phyloP scores from a whole-genome alignment of 2,329 filamentous ascomycete genomes.

The Talaromyces sp. region DNA sequence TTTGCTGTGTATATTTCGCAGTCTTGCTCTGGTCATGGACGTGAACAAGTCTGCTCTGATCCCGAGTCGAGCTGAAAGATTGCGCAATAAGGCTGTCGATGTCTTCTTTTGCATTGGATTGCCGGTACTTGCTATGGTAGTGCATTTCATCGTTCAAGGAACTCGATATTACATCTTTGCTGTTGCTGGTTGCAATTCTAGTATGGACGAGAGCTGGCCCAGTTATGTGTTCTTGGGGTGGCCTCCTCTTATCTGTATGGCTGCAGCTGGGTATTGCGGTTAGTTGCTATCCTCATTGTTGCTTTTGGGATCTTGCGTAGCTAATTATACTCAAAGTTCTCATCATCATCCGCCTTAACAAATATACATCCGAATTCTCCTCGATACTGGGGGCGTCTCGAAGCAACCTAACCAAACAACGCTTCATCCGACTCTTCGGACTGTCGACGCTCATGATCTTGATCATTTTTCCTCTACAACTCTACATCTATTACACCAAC shows the following conservation, averaged over 20 bases:
- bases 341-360: constrained; percentile 57
- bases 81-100: constrained; percentile 49
- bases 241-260: constrained; percentile 52
- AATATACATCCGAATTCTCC: constrained; percentile 57
- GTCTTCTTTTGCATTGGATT: constrained; percentile 54
- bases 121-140: constrained; percentile 53
- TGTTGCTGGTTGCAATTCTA: constrained; percentile 57
- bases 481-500: constrained; percentile 50
- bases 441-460: constrained; percentile 54
- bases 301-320: not conserved
- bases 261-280: constrained; percentile 58
- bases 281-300: constrained; percentile 25
- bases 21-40: constrained; percentile 59
- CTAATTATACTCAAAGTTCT: constrained; percentile 44
- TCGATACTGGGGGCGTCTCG: constrained; percentile 51
- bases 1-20: constrained; percentile 57
- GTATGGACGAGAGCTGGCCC: constrained; percentile 56
- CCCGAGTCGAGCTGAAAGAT: constrained; percentile 48
- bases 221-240: constrained; percentile 55
- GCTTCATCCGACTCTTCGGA: constrained; percentile 55
- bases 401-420: constrained; percentile 54
- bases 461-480: constrained; percentile 52
- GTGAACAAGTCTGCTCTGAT: constrained; percentile 53
- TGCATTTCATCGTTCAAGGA: constrained; percentile 59
- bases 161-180: constrained; percentile 56